Evolutionary conservation across 106 monocot species (phyloP), one percentile per base, ranked within the genome.

Genomic region (Allium sativum): DNA sequence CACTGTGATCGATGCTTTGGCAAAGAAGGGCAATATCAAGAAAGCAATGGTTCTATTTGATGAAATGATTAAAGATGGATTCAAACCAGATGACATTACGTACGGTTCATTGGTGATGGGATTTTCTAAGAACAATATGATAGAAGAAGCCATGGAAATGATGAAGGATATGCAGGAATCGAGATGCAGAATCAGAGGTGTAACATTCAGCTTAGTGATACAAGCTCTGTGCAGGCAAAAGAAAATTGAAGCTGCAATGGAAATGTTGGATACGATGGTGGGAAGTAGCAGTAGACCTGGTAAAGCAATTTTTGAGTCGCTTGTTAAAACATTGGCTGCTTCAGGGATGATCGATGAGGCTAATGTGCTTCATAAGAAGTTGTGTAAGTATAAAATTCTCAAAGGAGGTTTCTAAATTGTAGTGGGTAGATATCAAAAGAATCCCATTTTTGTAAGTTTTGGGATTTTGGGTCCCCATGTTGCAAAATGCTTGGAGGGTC

Each of bases 41-140:
- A 73, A 67, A 65, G 85, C 80, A 47, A 80, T 82, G 71, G 15
- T 67, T 70, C 59, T 91, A 16, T 91, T 91, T 56, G 71, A 82
- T 66, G 82, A 91, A 46, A 91, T 91, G 90, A 18, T 74, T 10
- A 62, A 8, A 42, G 70, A 78, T 68, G 85, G 85, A 11, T 82
- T 86, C 42, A 31, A n/a, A 12, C 90, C 90, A 44, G 91, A 83
- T 76, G 86, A 83, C 12, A 78, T 92, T 66, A 83, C 91, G 9
- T 92, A 81, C 52, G 86, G 86, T 8, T 92, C 91, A 16, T 21
- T 92, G 42, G 74, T 93, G 8, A 72, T 72, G 74, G 84, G 83
- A 0, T 79, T 92, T 61, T 77, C 81, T 59, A 81, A 82, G 65
- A 69, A 71, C 18, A 74, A 74, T 65, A 77, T 84, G 87, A 58